Base-by-base conservation (phyloP, 495 filamentous ascomycete species). In the Penicillium macrosclerotiorum region DNA sequence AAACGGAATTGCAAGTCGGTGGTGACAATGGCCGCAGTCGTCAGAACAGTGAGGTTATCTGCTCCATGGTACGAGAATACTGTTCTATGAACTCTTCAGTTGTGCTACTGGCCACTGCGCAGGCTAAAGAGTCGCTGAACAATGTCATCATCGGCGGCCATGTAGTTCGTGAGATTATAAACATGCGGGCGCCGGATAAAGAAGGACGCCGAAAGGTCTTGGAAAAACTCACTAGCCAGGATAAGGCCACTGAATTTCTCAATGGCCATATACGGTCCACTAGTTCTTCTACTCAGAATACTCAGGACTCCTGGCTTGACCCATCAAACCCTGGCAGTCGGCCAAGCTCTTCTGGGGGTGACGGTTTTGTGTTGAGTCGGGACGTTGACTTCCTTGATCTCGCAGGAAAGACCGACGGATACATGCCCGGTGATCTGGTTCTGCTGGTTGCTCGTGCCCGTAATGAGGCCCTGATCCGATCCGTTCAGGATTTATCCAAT, bases 341-440 rank as follows among this genome's bases (percentile, higher is more conserved):
- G 26, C 65, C 69, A 5, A 73, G 67, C 48, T 68, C 72, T 17
- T 73, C 78, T 22, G 68, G 73, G 17, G 63, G 64, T 13, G 83
- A 82, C 42, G 83, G 81, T 2, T 89, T 90, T 55, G 62, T 83
- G 1, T 66, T 90, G 8, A 83, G 85, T 42, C 68, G 76, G 1
- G 74, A 85, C n/a, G 80, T 98, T 8, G 93, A 98, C 63, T 86
- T 96, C 42, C 82, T 97, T 12, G 90, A 96, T 40, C 73, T 97
- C 37, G 90, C 94, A 4, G 89, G 91, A 13, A 82, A 88, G 55
- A 97, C 91, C 0, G 93, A 98, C 55, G 93, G 93, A 3, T 98
- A 95, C 63, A 95, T 96, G 90, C 93, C 93, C 0, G 93, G 90
- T 3, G 93, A 98, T 64, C 75, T 98, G 34, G 81, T 87, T 12